Evolutionary conservation across 2,329 filamentous ascomycete species (phyloP).

Genomic region (Xylariaceae sp.): DNA sequence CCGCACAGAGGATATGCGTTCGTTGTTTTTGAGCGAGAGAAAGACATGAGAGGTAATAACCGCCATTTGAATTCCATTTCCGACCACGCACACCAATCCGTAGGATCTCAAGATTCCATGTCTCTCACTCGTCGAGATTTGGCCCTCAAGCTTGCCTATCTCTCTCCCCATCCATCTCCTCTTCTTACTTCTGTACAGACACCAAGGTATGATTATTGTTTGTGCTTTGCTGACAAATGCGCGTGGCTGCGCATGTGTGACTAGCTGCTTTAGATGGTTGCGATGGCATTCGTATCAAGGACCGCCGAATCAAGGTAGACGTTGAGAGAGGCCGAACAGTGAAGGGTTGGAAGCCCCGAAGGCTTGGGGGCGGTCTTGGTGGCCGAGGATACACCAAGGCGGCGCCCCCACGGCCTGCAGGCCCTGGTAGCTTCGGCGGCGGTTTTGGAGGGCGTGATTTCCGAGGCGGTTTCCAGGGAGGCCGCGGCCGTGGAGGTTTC

Average conservation of each 20-base stretch:
- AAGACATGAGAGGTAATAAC: conserved; percentile 98
- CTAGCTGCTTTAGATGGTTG: conserved; percentile 82
- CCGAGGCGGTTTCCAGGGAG: conserved; percentile 47
- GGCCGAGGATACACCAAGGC: conserved; percentile 90
- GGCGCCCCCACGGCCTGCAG: conserved; percentile 63
- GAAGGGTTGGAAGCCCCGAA: conserved; percentile 85
- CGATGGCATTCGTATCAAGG: conserved; percentile 89
- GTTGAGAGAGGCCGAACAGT: conserved; percentile 94
- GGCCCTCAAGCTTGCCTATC: conserved; percentile 56
- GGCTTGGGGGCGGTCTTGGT: conserved; percentile 86
- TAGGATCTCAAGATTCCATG: conserved; percentile 29
- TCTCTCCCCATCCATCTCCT: no score
- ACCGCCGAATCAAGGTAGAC: conserved; percentile 86
- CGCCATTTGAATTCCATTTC: conserved; percentile 36
- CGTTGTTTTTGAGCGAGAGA: conserved; percentile 92
- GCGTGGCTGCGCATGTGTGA: conserved; percentile 52
- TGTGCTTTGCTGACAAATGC: conserved; percentile 64
- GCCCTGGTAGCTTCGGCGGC: conserved; percentile 54
- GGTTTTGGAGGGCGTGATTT: conserved; percentile 52
- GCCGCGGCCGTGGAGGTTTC: conserved; percentile 38
- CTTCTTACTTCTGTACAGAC: conserved; percentile 10
- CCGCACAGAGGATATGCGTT: conserved; percentile 89
- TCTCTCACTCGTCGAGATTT: conserved; percentile 44
- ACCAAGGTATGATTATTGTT: conserved; percentile 45
- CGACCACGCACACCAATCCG: conserved; percentile 26